Evolutionary conservation across 805 yeast species (phyloP).

Genomic region (Candida tallmaniae): DNA sequence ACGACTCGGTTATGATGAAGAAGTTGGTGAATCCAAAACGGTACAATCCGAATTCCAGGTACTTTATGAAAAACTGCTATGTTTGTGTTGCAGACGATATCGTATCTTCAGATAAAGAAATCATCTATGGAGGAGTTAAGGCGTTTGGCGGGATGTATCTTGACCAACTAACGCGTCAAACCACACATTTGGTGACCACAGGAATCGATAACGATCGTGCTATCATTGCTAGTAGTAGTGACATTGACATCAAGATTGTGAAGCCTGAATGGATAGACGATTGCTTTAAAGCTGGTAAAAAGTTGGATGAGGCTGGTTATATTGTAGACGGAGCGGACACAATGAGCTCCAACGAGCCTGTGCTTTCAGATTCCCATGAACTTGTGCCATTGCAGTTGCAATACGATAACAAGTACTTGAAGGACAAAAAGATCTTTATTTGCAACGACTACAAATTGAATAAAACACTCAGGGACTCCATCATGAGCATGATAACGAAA

Average conservation of each 20-base stretch:
- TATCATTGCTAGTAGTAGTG: slow-evolving; percentile 46
- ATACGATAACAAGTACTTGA: slow-evolving; percentile 24
- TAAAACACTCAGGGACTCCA: slow-evolving; percentile 31
- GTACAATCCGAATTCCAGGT: slow-evolving; percentile 69
- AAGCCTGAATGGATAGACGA: slow-evolving; percentile 78
- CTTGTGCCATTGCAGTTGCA: slow-evolving; percentile 11
- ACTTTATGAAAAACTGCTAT: slow-evolving; percentile 57
- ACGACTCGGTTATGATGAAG: slow-evolving; percentile 38
- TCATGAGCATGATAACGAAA: slow-evolving; percentile 41
- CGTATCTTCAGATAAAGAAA: slow-evolving; percentile 57
- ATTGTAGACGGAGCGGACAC: slow-evolving; percentile 13
- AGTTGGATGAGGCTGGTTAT: slow-evolving; percentile 52
- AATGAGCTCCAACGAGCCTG: neutral
- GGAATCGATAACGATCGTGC: slow-evolving; percentile 54
- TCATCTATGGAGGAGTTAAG: slow-evolving; percentile 61
- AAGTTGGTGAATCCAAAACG: slow-evolving; percentile 48
- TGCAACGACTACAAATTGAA: slow-evolving; percentile 55
- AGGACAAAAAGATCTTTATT: slow-evolving; percentile 46
- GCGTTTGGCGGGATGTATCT: slow-evolving; percentile 76
- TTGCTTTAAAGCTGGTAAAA: slow-evolving; percentile 51
- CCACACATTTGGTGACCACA: slow-evolving; percentile 73
- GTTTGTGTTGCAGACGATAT: slow-evolving; percentile 57
- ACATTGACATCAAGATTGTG: slow-evolving; percentile 52
- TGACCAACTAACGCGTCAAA: slow-evolving; percentile 58
- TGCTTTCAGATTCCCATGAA: slow-evolving; percentile 2